These are phyloP conservation scores for Agarophyton chilense DNA, from an alignment of 23 red algal species.

Conservation along the genomic window DNA sequence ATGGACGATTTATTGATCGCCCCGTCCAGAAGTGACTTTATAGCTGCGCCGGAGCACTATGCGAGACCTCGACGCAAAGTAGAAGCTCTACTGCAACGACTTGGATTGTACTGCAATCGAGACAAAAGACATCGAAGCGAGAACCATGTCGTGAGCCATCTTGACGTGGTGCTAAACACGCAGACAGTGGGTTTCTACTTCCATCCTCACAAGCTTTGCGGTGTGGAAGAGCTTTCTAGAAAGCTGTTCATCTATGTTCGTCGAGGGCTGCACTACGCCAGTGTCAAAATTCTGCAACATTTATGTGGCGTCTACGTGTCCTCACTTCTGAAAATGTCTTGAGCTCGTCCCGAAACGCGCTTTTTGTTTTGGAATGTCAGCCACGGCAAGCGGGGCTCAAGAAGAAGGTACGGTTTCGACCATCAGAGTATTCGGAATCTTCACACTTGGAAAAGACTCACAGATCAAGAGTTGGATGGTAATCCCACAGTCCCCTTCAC, in stretches of 20 bases:
- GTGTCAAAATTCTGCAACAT: neutral
- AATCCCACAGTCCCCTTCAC: neutral
- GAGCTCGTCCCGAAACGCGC: constrained; percentile 27
- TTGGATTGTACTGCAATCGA: neutral
- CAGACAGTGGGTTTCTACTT: neutral
- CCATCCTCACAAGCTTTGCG: neutral
- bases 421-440: constrained; percentile 44
- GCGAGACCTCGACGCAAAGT: neutral
- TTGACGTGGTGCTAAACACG: neutral
- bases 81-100: neutral
- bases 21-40: neutral
- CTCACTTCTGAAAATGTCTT: constrained; percentile 11
- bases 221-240: neutral
- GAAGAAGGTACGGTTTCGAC: neutral
- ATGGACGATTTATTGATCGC: constrained; percentile 44
- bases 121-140: neutral
- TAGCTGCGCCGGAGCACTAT: neutral
- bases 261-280: neutral
- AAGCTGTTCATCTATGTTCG: neutral
- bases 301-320: constrained; percentile 52
- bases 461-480: neutral
- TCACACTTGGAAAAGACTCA: neutral
- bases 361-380: neutral
- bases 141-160: neutral
- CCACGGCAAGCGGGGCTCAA: neutral